phyloP scores from a whole-genome alignment of 305 asterid species.

The Fraxinus platypoda region DNA sequence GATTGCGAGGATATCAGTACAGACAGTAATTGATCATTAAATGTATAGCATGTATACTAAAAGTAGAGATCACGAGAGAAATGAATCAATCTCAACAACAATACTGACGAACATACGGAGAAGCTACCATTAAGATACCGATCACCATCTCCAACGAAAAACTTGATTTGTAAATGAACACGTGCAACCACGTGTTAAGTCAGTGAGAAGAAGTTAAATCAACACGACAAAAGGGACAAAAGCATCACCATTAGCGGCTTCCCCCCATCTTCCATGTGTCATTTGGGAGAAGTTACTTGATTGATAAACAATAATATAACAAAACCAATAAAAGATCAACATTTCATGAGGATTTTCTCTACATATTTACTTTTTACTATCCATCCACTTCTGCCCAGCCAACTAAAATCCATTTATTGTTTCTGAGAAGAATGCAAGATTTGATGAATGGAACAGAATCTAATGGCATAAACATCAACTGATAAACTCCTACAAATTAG shows the following conservation, averaged over 20 bases:
- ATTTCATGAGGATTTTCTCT: background rate
- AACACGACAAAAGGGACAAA: background rate
- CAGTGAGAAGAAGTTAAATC: background rate
- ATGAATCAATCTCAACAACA: background rate
- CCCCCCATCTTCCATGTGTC: background rate
- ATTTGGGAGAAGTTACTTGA: slow-evolving; percentile 8
- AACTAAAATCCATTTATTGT: slow-evolving; percentile 12
- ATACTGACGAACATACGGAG: background rate
- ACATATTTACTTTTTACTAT: background rate
- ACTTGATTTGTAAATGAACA: background rate
- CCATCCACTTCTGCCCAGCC: background rate
- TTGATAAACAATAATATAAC: slow-evolving; percentile 7
- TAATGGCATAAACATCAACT: slow-evolving; percentile 14
- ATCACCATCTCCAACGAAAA: background rate
- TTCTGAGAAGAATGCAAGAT: slow-evolving; percentile 6
- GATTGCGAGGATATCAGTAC: background rate
- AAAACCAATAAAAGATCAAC: background rate
- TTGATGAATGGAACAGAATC: slow-evolving; percentile 2
- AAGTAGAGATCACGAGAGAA: background rate
- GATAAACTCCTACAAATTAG: background rate
- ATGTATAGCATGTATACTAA: background rate
- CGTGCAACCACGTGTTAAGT: background rate
- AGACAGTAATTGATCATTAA: background rate
- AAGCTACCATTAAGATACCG: background rate
- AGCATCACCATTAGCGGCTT: background rate